Conservation (phyloP, 2,329 filamentous ascomycete species). For the Microsporum canis region DNA sequence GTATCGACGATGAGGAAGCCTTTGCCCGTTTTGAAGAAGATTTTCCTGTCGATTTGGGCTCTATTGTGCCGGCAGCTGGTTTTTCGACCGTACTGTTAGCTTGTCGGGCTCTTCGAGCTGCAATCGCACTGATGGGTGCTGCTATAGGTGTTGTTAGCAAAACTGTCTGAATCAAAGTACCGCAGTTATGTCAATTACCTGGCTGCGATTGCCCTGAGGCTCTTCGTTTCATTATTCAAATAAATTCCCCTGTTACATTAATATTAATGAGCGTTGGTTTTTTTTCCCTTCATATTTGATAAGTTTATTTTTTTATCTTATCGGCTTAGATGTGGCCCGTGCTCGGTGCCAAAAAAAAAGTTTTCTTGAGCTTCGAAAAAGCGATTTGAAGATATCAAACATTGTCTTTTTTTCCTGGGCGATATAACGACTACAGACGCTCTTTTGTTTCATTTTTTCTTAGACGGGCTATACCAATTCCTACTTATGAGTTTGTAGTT, state of each 20-base stretch:
- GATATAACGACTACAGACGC: neutral
- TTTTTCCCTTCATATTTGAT: neutral
- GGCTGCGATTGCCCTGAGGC: slow-evolving; percentile 8
- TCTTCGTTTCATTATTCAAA: slow-evolving; percentile 12
- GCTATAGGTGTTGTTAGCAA: neutral
- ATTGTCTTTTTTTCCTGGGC: neutral
- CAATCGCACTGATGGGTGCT: slow-evolving; percentile 30
- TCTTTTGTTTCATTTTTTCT: neutral
- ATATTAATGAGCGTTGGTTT: neutral
- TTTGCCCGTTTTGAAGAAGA: slow-evolving; percentile 28
- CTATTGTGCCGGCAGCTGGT: slow-evolving; percentile 12
- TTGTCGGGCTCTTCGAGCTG: slow-evolving; percentile 31
- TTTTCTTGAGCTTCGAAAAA: neutral
- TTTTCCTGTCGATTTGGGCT: slow-evolving; percentile 17
- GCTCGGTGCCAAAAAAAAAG: slow-evolving; percentile 29
- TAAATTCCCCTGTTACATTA: neutral
- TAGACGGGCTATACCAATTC: neutral
- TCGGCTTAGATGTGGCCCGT: slow-evolving; percentile 26
- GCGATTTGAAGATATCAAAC: neutral
- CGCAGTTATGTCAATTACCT: slow-evolving; percentile 1
- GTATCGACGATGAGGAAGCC: slow-evolving; percentile 17
- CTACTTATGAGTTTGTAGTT: neutral
- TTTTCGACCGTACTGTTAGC: slow-evolving; percentile 21
- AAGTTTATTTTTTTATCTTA: neutral
- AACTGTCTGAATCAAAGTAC: neutral